These are phyloP conservation scores for Hirsutella rhossiliensis DNA, from an alignment of 2,329 filamentous ascomycete genomes.

Conservation along the genomic window DNA sequence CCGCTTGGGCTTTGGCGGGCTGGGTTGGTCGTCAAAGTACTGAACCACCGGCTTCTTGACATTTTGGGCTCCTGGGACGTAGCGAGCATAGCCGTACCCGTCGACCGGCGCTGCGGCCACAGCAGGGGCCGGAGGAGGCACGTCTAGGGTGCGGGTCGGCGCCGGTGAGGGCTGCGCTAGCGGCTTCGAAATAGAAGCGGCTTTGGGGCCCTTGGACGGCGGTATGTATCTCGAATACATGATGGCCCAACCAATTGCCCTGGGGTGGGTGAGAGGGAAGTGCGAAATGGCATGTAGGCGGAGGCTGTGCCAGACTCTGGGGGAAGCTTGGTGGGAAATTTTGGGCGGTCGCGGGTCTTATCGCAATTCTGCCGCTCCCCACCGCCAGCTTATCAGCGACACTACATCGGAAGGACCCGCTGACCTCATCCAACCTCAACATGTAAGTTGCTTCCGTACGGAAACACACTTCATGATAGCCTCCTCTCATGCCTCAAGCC, in stretches of 20 bases:
- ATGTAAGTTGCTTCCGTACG: no score
- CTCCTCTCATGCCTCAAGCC: no score
- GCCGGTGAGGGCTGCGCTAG: neutral
- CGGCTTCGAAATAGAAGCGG: neutral
- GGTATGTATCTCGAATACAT: slow-evolving; percentile 34
- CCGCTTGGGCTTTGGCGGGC: slow-evolving; percentile 16
- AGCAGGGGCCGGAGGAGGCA: neutral
- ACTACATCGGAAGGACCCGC: neutral
- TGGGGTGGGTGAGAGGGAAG: slow-evolving; percentile 3
- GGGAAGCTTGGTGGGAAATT: slow-evolving; percentile 15
- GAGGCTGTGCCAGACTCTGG: neutral
- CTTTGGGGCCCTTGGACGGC: slow-evolving; percentile 13
- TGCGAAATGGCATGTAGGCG: neutral
- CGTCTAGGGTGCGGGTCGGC: neutral
- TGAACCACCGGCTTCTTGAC: slow-evolving; percentile 8
- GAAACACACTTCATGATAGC: no score
- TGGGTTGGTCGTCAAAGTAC: slow-evolving; percentile 17
- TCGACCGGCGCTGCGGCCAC: slow-evolving; percentile 5
- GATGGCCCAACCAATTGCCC: slow-evolving; percentile 6
- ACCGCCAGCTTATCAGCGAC: slow-evolving; percentile 23
- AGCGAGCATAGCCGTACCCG: slow-evolving; percentile 25
- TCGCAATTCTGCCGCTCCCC: slow-evolving; percentile 21
- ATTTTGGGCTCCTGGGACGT: slow-evolving; percentile 22
- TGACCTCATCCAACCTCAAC: no score
- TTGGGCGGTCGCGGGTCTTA: slow-evolving; percentile 20